Conservation (phyloP, 768 basidiomycete species). For the Lactarius pseudohatsudake region DNA sequence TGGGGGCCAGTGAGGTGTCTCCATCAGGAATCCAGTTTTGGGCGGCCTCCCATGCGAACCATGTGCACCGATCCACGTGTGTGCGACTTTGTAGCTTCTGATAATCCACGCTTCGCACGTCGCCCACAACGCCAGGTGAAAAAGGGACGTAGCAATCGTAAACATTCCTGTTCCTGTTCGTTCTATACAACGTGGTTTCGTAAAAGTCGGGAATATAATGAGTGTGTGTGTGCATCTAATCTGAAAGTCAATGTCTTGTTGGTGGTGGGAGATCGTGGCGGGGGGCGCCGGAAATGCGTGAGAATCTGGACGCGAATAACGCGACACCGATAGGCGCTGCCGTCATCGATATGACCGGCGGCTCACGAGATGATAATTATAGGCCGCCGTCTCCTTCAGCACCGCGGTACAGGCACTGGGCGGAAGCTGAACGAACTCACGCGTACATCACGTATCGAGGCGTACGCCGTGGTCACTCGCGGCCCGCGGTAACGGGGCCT, state of each 20-base stretch:
- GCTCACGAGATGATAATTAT: neutral
- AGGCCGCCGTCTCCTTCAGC: neutral
- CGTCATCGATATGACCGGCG: neutral
- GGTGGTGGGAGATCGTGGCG: neutral
- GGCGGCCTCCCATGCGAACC: neutral
- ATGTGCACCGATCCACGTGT: constrained; percentile 1
- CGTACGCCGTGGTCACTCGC: neutral
- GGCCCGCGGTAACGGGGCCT: neutral
- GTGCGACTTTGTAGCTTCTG: neutral
- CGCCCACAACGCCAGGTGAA: neutral
- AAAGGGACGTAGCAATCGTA: neutral
- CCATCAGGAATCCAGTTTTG: neutral
- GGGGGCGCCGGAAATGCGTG: neutral
- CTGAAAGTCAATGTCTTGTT: neutral
- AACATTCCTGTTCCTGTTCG: neutral
- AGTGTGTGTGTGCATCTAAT: neutral
- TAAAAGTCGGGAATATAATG: neutral
- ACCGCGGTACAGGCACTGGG: neutral
- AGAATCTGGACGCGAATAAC: neutral
- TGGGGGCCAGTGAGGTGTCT: neutral
- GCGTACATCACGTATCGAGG: neutral
- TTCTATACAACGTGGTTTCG: constrained; percentile 2
- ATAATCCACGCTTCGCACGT: neutral
- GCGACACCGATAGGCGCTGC: neutral
- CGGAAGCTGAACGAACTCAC: neutral